Evolutionary conservation across 495 filamentous ascomycete species (phyloP).

Genomic region (Evernia prunastri): DNA sequence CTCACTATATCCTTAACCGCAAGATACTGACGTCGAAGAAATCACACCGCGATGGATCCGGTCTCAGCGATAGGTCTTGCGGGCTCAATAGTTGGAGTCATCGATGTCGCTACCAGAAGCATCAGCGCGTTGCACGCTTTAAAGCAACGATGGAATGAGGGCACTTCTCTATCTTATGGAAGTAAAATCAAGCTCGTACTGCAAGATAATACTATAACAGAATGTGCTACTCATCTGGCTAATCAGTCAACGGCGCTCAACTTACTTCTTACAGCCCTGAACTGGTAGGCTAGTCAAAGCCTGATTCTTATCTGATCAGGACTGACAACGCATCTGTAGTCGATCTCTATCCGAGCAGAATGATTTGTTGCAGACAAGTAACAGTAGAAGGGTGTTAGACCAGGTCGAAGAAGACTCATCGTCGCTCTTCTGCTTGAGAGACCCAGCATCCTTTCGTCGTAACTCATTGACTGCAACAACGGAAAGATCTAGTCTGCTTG

Average conservation of each 20-base stretch:
- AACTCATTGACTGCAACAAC: neutral
- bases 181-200: slow-evolving; percentile 17
- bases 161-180: slow-evolving; percentile 7
- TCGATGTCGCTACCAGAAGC: slow-evolving; percentile 19
- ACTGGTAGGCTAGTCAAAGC: slow-evolving; percentile 15
- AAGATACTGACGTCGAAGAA: too few species aligned
- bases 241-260: slow-evolving; percentile 24
- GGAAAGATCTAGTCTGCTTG: neutral
- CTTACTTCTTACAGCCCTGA: slow-evolving; percentile 21
- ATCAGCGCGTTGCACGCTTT: slow-evolving; percentile 14
- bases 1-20: too few species aligned
- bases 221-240: slow-evolving; percentile 14
- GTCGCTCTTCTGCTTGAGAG: slow-evolving; percentile 8
- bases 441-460: neutral
- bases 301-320: neutral
- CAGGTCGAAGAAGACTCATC: slow-evolving; percentile 13
- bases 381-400: slow-evolving; percentile 2
- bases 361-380: slow-evolving; percentile 1
- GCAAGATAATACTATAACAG: slow-evolving; percentile 5
- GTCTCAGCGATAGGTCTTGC: slow-evolving; percentile 11
- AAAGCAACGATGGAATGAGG: slow-evolving; percentile 10
- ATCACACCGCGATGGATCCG: slow-evolving; percentile 19
- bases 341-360: slow-evolving; percentile 17
- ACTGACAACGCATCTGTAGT: neutral
- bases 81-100: slow-evolving; percentile 15